Conservation (phyloP, 192 early-diverging fungal genomes). For the Irineochytrium annulatum region DNA sequence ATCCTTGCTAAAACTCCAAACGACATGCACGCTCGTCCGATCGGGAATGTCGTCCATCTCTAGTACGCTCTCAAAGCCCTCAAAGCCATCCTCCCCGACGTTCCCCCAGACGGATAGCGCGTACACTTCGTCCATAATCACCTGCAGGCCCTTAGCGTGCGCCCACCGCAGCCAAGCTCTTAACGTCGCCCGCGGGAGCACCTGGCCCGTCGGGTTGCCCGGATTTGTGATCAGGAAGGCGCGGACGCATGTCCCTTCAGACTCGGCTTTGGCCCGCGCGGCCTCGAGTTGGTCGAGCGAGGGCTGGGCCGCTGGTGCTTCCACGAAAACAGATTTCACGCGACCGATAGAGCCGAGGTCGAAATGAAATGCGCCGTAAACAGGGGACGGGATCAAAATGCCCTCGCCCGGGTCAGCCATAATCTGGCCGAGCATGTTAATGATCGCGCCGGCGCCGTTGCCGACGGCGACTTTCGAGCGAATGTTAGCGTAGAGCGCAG, state of each 20-base stretch:
- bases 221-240: constrained; percentile 72
- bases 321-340: constrained; percentile 13
- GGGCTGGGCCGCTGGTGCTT: constrained; percentile 2
- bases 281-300: constrained; percentile 7
- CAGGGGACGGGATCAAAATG: constrained; percentile 57
- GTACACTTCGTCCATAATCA: constrained; percentile 81
- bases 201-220: constrained; percentile 58
- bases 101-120: constrained; percentile 29
- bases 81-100: neutral
- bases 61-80: constrained; percentile 59
- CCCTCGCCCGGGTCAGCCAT: constrained; percentile 69
- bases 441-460: constrained; percentile 63
- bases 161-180: constrained; percentile 60
- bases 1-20: constrained; percentile 83
- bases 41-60: constrained; percentile 56
- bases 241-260: constrained; percentile 15
- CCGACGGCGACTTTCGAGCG: constrained; percentile 59
- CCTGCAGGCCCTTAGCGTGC: constrained; percentile 55
- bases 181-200: constrained; percentile 50
- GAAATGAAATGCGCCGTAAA: constrained; percentile 67
- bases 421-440: constrained; percentile 61
- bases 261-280: neutral
- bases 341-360: neutral
- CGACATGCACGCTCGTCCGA: constrained; percentile 57
- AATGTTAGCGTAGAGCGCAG: no score